phyloP scores from a whole-genome alignment of 257 asterid genomes.

The Catharanthus roseus region DNA sequence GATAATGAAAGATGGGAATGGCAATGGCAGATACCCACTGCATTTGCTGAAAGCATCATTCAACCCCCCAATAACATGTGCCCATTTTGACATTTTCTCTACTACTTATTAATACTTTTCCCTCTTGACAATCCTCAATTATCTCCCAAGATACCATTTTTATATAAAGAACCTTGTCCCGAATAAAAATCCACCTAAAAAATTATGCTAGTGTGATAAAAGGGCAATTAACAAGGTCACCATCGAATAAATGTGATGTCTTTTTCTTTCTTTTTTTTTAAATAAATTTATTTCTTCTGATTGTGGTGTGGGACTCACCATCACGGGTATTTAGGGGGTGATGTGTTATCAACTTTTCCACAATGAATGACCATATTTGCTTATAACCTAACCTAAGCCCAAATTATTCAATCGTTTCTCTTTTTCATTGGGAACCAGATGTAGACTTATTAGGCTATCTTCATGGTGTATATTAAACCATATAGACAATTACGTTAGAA shows the following conservation, averaged over 20 bases:
- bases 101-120: not conserved
- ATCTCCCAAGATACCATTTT: not conserved
- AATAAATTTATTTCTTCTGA: no score
- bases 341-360: not conserved
- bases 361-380: not conserved
- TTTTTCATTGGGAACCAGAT: not conserved
- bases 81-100: not conserved
- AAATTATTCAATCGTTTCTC: not conserved
- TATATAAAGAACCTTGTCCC: not conserved
- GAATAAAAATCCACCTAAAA: not conserved
- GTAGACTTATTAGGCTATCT: no score
- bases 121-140: slow-evolving; percentile 7
- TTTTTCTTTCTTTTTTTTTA: not conserved
- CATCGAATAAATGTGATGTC: slow-evolving; percentile 5
- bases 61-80: not conserved
- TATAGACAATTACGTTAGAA: no score
- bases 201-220: not conserved
- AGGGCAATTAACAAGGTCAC: not conserved
- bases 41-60: not conserved
- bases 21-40: not conserved
- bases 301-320: slow-evolving; percentile 12
- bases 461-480: no score
- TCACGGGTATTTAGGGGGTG: slow-evolving; percentile 1
- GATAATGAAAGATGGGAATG: not conserved
- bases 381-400: not conserved